These are phyloP conservation scores for Francoa sonchifolia DNA, from an alignment of 441 rosid species.

Conservation along the genomic window DNA sequence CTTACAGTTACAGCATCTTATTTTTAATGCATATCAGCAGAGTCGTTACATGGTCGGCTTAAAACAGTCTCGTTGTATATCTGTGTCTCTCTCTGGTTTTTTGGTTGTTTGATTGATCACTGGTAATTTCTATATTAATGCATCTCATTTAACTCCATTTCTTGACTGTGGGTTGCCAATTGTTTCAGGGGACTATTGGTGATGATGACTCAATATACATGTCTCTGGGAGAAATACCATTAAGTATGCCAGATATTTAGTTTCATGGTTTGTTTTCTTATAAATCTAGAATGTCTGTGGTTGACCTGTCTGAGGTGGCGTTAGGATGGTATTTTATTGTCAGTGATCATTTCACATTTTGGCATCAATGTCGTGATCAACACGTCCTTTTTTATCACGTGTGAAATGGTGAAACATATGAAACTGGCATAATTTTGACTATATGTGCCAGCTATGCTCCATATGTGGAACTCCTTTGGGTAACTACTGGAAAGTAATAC, in stretches of 20 bases:
- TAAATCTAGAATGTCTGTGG: constrained; percentile 11
- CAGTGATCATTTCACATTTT: constrained; percentile 3
- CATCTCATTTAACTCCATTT: constrained; percentile 6
- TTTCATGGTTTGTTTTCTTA: constrained; percentile 16
- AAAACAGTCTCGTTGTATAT: background rate
- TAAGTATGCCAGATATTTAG: constrained; percentile 49
- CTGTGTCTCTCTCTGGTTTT: background rate
- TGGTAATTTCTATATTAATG: background rate
- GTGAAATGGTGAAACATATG: too few species aligned
- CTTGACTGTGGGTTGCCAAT: too few species aligned
- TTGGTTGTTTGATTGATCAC: background rate
- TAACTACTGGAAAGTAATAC: background rate
- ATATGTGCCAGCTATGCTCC: too few species aligned
- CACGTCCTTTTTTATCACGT: background rate
- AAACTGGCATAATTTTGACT: too few species aligned
- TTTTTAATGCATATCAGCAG: background rate
- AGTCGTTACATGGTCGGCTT: constrained; percentile 4
- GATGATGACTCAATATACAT: constrained; percentile 88
- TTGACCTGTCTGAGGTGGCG: constrained; percentile 9
- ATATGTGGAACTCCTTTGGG: too few species aligned
- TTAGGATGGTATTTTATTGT: constrained; percentile 5
- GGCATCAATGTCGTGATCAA: constrained; percentile 10
- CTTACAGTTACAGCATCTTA: background rate
- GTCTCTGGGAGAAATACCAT: constrained; percentile 94
- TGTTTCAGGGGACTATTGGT: constrained; percentile 62